These are phyloP conservation scores for Zopfia rhizophila DNA, from an alignment of 2,329 filamentous ascomycete genomes.

Conservation along the genomic window DNA sequence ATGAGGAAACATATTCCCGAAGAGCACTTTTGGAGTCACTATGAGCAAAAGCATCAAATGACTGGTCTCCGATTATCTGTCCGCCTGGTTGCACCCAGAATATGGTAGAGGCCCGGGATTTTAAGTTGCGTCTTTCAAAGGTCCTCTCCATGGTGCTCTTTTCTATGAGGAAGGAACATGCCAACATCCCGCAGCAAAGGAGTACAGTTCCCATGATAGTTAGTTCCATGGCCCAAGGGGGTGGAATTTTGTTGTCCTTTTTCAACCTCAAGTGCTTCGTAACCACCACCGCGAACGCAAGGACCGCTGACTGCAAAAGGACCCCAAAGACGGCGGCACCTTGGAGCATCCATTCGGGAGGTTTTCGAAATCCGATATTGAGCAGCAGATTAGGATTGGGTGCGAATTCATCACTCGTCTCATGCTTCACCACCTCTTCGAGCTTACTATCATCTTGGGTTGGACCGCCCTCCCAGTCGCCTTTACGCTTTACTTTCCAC, in stretches of 20 bases:
- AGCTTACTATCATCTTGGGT: slow-evolving; percentile 20
- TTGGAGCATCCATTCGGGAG: neutral
- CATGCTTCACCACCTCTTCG: slow-evolving; percentile 29
- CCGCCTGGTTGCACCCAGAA: slow-evolving; percentile 54
- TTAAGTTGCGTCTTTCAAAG: slow-evolving; percentile 14
- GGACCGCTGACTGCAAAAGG: slow-evolving; percentile 13
- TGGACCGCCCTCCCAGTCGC: neutral
- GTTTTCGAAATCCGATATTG: slow-evolving; percentile 30
- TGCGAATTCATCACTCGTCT: slow-evolving; percentile 5
- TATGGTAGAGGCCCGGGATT: slow-evolving; percentile 37
- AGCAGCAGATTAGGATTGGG: slow-evolving; percentile 33
- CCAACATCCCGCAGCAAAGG: slow-evolving; percentile 38
- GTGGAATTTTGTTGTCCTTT: slow-evolving; percentile 37
- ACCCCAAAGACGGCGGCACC: slow-evolving; percentile 26
- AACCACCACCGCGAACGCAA: slow-evolving; percentile 16
- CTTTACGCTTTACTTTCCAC: neutral
- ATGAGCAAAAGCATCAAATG: slow-evolving; percentile 47
- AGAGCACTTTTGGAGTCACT: slow-evolving; percentile 2
- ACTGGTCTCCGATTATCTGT: slow-evolving; percentile 52
- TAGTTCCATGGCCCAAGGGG: slow-evolving; percentile 24
- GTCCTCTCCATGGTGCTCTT: slow-evolving; percentile 31
- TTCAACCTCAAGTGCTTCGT: slow-evolving; percentile 10
- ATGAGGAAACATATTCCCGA: slow-evolving; percentile 8
- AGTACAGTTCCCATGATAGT: slow-evolving; percentile 45
- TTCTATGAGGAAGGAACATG: slow-evolving; percentile 49